These are phyloP conservation scores for Parmales sp. DNA, from an alignment of 108 stramenopile genomes.

Conservation along the genomic window DNA sequence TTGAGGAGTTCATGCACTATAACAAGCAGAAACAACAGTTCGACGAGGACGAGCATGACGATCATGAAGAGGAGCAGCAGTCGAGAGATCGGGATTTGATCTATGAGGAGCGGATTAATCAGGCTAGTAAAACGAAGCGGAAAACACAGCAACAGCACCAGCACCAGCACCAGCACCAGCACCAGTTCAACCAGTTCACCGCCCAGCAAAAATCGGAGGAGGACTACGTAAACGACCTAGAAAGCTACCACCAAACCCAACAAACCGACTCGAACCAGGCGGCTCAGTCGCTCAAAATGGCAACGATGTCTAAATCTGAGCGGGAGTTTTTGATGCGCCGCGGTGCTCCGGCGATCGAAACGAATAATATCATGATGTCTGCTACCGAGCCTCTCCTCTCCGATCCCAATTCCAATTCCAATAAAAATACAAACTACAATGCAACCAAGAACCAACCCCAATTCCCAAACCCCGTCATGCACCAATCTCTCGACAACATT, in stretches of 20 bases:
- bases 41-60: no score
- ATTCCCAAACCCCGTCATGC: conserved; percentile 9
- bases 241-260: background rate
- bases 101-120: background rate
- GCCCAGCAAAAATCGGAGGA: background rate
- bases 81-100: background rate
- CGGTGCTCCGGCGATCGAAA: background rate
- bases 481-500: background rate
- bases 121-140: no score
- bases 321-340: background rate
- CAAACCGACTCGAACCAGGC: no score
- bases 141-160: background rate
- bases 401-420: no score
- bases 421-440: no score
- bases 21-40: no score
- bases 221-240: background rate
- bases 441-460: no score
- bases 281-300: no score
- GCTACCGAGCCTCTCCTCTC: no score
- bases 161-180: background rate
- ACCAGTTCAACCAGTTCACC: background rate
- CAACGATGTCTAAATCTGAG: background rate
- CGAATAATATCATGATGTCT: no score
- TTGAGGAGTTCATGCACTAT: background rate
- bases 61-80: background rate